Evolutionary conservation across 306 rosid genomes (phyloP).

Genomic region (Pterocarpus macrocarpus): DNA sequence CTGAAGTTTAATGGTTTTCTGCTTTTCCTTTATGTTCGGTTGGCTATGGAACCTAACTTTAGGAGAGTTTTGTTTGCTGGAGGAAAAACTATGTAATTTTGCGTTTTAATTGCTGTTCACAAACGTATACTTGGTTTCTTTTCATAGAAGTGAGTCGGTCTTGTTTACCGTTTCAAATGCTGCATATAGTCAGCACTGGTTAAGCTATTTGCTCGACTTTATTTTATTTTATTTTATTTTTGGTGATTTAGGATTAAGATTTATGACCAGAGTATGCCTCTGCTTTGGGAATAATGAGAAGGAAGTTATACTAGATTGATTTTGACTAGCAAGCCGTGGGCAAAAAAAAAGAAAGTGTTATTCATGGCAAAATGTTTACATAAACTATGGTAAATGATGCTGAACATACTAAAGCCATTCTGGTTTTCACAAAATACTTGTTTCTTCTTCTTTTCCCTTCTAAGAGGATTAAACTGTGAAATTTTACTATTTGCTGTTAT

Average conservation of each 20-base stretch:
- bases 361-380: background rate
- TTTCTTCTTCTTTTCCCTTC: background rate
- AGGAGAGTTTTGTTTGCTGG: background rate
- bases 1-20: background rate
- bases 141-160: background rate
- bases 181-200: background rate
- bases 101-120: background rate
- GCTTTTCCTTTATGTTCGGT: background rate
- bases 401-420: background rate
- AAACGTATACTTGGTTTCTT: conserved; percentile 14
- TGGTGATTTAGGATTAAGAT: background rate
- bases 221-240: background rate
- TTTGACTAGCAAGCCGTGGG: background rate
- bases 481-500: too few relatives aligned
- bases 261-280: background rate
- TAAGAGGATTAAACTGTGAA: background rate
- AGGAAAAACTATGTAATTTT: background rate
- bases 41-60: conserved; percentile 4
- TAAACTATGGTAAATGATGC: background rate
- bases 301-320: background rate
- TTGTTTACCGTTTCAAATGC: background rate
- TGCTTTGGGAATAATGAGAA: conserved; percentile 6
- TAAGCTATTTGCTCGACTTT: background rate
- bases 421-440: background rate
- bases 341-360: background rate